Evolutionary conservation across 768 basidiomycete genomes (phyloP), one percentile per base, ranked within the genome.

Genomic region (Lepiota subincarnata): DNA sequence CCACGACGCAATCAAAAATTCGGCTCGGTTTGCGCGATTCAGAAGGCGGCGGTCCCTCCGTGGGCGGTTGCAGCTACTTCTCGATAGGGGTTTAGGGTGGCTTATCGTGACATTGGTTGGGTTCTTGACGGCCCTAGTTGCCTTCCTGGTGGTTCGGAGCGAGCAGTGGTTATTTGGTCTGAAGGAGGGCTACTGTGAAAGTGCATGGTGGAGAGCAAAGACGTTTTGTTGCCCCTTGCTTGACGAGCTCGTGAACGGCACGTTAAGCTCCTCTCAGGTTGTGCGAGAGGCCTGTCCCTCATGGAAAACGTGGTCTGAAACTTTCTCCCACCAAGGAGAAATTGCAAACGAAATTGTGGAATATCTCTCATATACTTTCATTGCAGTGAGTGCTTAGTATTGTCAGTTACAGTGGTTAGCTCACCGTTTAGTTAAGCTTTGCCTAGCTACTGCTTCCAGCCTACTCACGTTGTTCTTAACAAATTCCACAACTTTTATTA

Each of bases 1-100:
- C 50, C 96, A 98, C 62, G 96, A 98, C 71, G 81, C 91, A 37
- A 92, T 98, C 73, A 95, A 97, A 68, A 92, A 96, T 64, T 92
- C 92, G 0, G 80, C 81, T 6, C 87, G 94, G 24, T 86, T 88
- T 58, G 80, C 86, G 31, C 78, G 81, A 46, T 75, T 96, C 14
- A 76, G 91, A 56, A 78, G 73, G 45, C 80, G 83, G 53, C 85
- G 81, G 60, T 90, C 93, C 1, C 14, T 84, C 31, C 81, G 88
- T 16, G 85, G 89, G 1, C 80, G 76, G 35, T 57, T 87, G 26
- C 77, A 77, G 18, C 80, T 88, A 24, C 70, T 73, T 8, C 68
- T 86, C 51, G 94, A 96, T 70, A 83, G 89, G 59, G 83, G 83
- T 59, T 70, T 92, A 47, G 94, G 94, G 3, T 92, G 95, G 90